Evolutionary conservation across 345 rosid genomes (phyloP).

Genomic region (Gossypium arboreum): DNA sequence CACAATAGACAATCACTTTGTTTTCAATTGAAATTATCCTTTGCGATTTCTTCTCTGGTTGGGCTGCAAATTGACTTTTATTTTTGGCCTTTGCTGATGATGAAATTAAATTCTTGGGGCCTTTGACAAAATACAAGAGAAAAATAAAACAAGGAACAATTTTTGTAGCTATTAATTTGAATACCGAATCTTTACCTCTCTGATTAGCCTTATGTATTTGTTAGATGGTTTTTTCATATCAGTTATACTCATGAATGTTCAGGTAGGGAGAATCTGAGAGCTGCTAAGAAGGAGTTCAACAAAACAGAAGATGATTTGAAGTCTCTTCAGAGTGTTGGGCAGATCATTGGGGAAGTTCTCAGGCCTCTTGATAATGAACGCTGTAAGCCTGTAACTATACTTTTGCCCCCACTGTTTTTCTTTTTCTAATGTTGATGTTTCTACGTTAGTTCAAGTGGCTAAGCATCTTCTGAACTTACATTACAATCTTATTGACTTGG

Average conservation of each 20-base stretch:
- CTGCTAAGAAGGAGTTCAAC: slow-evolving; percentile 85
- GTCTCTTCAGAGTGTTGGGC: slow-evolving; percentile 99
- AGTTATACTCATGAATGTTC: slow-evolving; percentile 24
- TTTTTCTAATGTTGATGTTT: neutral
- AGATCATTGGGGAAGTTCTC: slow-evolving; percentile 96
- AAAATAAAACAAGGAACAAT: neutral
- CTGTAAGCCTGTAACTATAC: slow-evolving; percentile 64
- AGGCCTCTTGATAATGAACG: slow-evolving; percentile 93
- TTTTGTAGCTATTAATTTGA: neutral
- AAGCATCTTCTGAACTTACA: neutral
- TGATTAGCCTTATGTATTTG: neutral
- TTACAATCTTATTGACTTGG: neutral
- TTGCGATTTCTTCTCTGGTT: neutral
- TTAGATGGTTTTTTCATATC: neutral
- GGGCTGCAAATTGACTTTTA: neutral
- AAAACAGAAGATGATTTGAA: slow-evolving; percentile 97
- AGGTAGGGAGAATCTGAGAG: slow-evolving; percentile 81
- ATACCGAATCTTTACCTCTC: neutral
- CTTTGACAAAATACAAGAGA: neutral
- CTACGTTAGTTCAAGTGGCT: neutral
- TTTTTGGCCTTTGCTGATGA: neutral
- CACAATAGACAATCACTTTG: neutral
- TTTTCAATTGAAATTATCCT: neutral
- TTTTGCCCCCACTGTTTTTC: neutral
- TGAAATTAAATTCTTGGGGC: neutral